These are phyloP conservation scores for Schizosaccharomyces octosporus DNA, from an alignment of 805 yeast species.

Conservation along the genomic window DNA sequence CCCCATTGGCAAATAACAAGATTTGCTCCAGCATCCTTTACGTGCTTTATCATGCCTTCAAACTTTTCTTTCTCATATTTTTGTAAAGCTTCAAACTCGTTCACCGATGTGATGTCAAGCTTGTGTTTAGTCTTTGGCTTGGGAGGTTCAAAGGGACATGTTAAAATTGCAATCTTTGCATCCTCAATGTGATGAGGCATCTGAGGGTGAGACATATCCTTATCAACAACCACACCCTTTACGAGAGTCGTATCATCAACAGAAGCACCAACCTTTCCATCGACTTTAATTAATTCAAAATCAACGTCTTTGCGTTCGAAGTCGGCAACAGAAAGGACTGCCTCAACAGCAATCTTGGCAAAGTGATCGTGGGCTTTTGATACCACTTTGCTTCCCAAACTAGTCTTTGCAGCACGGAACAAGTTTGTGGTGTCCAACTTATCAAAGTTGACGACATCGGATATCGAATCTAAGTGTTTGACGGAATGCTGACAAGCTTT, in stretches of 20 bases:
- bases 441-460: constrained; percentile 36
- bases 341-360: constrained; percentile 92
- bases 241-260: constrained; percentile 64
- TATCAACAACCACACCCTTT: constrained; percentile 80
- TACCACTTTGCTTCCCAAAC: constrained; percentile 84
- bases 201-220: constrained; percentile 94
- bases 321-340: constrained; percentile 80
- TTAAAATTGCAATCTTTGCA: constrained; percentile 77
- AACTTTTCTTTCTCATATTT: constrained; percentile 79
- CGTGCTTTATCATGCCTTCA: constrained; percentile 64
- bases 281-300: constrained; percentile 84
- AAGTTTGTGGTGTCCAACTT: constrained; percentile 27
- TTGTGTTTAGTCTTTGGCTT: constrained; percentile 97
- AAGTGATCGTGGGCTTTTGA: constrained; percentile 81
- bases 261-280: constrained; percentile 88
- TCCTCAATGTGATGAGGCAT: constrained; percentile 66
- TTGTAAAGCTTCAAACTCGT: constrained; percentile 77
- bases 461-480: constrained; percentile 42
- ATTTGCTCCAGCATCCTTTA: constrained; percentile 80
- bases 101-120: constrained; percentile 76
- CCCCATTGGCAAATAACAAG: constrained; percentile 98
- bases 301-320: constrained; percentile 82
- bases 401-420: constrained; percentile 78
- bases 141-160: constrained; percentile 98
- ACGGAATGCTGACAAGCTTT: constrained; percentile 88